These are phyloP conservation scores for Colletotrichum sp. DNA, from an alignment of 2,329 filamentous ascomycete species.

Conservation along the genomic window DNA sequence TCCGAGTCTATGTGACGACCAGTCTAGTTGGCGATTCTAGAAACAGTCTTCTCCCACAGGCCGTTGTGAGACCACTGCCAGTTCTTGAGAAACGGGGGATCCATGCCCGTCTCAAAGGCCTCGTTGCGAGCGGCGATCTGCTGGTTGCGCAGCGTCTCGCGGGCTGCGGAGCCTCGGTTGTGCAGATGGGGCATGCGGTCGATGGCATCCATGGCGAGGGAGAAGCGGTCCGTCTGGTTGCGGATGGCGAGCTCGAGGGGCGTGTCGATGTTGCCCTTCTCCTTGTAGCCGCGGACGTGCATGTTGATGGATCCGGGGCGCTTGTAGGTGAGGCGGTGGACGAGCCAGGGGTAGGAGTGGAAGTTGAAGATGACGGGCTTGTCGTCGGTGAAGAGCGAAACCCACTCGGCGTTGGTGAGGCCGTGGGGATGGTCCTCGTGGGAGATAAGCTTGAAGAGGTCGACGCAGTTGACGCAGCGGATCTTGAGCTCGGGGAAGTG, in stretches of 20 bases:
- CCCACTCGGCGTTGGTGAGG: conserved; percentile 69
- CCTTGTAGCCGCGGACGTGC: conserved; percentile 79
- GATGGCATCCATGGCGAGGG: conserved; percentile 77
- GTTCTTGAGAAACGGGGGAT: conserved; percentile 67
- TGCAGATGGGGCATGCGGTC: conserved; percentile 67
- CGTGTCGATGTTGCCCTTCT: conserved; percentile 86
- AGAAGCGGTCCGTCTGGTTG: conserved; percentile 79
- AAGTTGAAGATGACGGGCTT: conserved; percentile 83
- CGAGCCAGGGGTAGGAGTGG: conserved; percentile 82
- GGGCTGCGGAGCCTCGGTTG: conserved; percentile 65
- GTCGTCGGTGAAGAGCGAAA: conserved; percentile 72
- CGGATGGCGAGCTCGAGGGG: conserved; percentile 79
- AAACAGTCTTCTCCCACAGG: conserved; percentile 36
- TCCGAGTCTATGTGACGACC: neutral
- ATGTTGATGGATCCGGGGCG: conserved; percentile 71
- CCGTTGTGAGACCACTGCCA: conserved; percentile 67
- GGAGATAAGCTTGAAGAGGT: conserved; percentile 80
- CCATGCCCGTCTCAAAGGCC: conserved; percentile 73
- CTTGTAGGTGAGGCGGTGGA: conserved; percentile 79
- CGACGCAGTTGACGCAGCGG: conserved; percentile 80
- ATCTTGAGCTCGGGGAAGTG: conserved; percentile 76
- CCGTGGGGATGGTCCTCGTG: conserved; percentile 75
- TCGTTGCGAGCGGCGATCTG: conserved; percentile 68
- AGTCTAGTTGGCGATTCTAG: conserved; percentile 13
- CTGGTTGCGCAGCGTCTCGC: conserved; percentile 68